Base-by-base conservation (phyloP, 2,329 filamentous ascomycete genomes). In the Aspergillus intermedius region DNA sequence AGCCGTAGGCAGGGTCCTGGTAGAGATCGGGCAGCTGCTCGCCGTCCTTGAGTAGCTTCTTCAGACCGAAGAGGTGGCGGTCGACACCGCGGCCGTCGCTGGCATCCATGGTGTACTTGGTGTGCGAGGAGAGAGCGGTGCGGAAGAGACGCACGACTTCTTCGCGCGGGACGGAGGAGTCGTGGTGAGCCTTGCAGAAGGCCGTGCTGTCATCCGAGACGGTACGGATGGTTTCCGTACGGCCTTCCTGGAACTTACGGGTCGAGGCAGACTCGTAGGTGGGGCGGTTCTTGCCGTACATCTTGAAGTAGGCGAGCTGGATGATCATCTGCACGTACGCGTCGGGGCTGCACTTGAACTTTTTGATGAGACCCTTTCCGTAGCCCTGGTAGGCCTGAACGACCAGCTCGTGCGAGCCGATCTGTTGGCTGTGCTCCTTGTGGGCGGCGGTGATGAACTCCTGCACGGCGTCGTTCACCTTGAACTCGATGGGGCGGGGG, bases 321-420 rank as follows among this genome's bases (percentile, higher is more conserved):
- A 98, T 98, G 69, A 96, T 77, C 89, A 98, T 93, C 74, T 98
- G 93, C 39, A 97, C 90, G 70, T 94, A 98, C 28, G 91, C 93
- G 63, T 98, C 94, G 25, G 93, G 93, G 22, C 88, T 94, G 81
- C 88, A 95, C 76, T 90, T 94, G 83, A 98, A 97, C 73, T 95
- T 94, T 83, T 98, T 98, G 79, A 98, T 97, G 53, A 98, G 77
- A 22, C 89, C 90, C 77, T 98, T 98, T 69, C 93, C 93, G 70
- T 98, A 98, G 61, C 86, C 91, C 72, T 97, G 91, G 77, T 94
- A 98, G 23, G 90, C 87, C 70, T 97, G 91, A 2, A 98, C 91
- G 19, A 87, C 82, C 42, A 98, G 84, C 70, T 98, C 87, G 70
- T 98, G 93, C 57, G 88, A 79, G 54, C 82, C 82, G 57, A 98